phyloP scores from a whole-genome alignment of 1,284 basidiomycete species.

The Apiotrichum porosum region DNA sequence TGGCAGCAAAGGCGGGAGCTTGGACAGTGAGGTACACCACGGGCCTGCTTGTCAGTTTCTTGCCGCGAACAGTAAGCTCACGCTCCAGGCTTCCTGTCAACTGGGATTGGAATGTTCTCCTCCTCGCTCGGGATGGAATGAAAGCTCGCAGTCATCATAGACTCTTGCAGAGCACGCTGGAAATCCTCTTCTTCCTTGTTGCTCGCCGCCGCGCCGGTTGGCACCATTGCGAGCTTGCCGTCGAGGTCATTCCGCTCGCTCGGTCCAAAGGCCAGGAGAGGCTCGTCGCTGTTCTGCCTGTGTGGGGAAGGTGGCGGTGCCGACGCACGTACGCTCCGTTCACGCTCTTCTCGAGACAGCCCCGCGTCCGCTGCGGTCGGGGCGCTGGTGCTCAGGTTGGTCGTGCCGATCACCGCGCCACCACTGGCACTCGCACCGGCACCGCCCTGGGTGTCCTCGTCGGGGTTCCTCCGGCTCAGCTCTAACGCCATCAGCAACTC shows the following conservation, averaged over 20 bases:
- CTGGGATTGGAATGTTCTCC: conserved; percentile 16
- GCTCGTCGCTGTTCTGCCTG: conserved; percentile 3
- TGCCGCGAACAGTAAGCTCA: conserved; percentile 12
- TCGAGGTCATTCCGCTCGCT: conserved; percentile 34
- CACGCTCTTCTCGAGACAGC: conserved; percentile 23
- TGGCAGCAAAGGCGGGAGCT: conserved; percentile 27
- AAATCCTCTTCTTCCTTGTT: conserved; percentile 40
- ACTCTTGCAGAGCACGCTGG: conserved; percentile 41
- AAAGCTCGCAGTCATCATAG: conserved; percentile 44
- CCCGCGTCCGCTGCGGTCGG: conserved; percentile 8
- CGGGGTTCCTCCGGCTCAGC: conserved; percentile 12
- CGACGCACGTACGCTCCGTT: conserved; percentile 34
- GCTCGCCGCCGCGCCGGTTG: conserved; percentile 5
- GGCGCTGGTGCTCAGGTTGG: too few relatives aligned
- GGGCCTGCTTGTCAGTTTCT: conserved; percentile 10
- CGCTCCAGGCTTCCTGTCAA: conserved; percentile 23
- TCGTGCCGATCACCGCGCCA: not conserved
- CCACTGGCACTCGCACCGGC: not conserved
- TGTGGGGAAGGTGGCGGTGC: conserved; percentile 39
- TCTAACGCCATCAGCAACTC: conserved; percentile 22
- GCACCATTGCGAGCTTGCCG: conserved; percentile 28
- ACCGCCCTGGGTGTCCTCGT: not conserved
- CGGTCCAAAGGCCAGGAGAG: conserved; percentile 32
- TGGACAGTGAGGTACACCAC: conserved; percentile 5
- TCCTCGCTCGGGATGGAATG: conserved; percentile 25